Conservation (phyloP, 306 rosid genomes). For the Dryas alaskensis region DNA sequence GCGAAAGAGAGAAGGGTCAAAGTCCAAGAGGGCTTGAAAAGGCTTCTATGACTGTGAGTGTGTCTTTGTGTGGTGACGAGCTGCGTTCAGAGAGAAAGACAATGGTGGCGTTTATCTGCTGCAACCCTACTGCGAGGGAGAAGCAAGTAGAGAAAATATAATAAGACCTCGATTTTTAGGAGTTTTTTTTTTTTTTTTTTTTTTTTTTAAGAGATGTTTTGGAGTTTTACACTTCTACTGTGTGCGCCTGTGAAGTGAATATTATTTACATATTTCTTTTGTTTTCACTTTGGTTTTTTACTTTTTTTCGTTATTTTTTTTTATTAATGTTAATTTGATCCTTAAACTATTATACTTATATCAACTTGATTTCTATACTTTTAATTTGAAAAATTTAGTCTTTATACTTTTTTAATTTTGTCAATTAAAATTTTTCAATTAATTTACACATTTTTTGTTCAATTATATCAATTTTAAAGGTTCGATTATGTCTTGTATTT, state of each 20-base stretch:
- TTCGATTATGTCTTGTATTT: too few relatives aligned
- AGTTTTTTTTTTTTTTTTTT: neutral
- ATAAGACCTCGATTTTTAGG: constrained; percentile 8
- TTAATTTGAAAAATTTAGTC: too few relatives aligned
- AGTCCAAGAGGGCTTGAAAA: neutral
- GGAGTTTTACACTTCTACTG: neutral
- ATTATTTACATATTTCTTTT: neutral
- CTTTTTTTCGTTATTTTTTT: too few relatives aligned
- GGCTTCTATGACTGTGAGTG: neutral
- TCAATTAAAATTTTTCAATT: too few relatives aligned
- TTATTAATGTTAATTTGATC: too few relatives aligned
- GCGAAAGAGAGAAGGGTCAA: constrained; percentile 13
- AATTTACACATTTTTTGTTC: too few relatives aligned
- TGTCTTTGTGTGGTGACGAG: constrained; percentile 17
- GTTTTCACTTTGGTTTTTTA: too few relatives aligned
- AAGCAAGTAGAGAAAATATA: neutral
- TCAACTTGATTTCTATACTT: too few relatives aligned
- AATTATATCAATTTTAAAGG: too few relatives aligned
- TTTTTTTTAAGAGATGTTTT: neutral
- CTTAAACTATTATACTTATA: too few relatives aligned
- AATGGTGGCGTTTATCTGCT: constrained; percentile 62
- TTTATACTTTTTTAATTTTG: too few relatives aligned
- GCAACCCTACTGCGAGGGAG: constrained; percentile 62
- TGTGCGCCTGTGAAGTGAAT: neutral
- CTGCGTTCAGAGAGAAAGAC: constrained; percentile 12